Conservation (phyloP, 2,329 filamentous ascomycete genomes). For the Pseudogymnoascus sp. region DNA sequence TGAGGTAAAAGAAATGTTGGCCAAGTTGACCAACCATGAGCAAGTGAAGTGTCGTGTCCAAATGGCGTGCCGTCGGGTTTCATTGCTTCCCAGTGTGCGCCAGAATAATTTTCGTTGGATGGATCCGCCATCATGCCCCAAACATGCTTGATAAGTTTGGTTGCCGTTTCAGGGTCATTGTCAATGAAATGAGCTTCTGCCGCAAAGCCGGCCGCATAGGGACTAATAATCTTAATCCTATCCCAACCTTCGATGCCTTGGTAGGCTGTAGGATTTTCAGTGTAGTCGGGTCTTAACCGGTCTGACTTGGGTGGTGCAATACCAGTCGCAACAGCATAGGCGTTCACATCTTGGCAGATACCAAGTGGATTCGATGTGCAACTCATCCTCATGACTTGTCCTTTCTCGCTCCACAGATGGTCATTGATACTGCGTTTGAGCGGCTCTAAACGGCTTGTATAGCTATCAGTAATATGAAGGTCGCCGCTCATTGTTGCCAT, state of each 20-base stretch:
- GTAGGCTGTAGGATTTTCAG: constrained; percentile 14
- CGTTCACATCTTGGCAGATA: constrained; percentile 19
- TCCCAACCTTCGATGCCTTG: constrained; percentile 15
- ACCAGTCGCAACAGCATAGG: constrained; percentile 15
- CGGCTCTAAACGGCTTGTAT: constrained; percentile 8
- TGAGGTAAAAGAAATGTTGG: constrained; percentile 18
- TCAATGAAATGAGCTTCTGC: constrained; percentile 16
- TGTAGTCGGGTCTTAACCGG: constrained; percentile 4
- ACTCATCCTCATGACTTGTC: constrained; percentile 16
- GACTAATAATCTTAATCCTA: constrained; percentile 16
- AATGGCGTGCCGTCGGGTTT: constrained; percentile 15
- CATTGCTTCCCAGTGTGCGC: constrained; percentile 20
- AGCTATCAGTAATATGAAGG: constrained; percentile 9
- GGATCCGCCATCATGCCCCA: constrained; percentile 19
- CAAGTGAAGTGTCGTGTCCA: constrained; percentile 17
- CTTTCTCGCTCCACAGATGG: constrained; percentile 16
- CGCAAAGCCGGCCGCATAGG: constrained; percentile 19
- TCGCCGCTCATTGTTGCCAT: constrained; percentile 16
- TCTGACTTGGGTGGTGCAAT: constrained; percentile 12
- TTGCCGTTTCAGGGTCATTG: constrained; percentile 11
- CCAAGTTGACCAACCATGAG: constrained; percentile 20
- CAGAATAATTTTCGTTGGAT: constrained; percentile 17
- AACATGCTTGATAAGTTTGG: constrained; percentile 16
- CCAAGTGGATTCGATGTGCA: constrained; percentile 12
- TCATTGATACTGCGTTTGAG: constrained; percentile 15